Conservation (phyloP, 306 rosid genomes). For the Lablab purpureus region DNA sequence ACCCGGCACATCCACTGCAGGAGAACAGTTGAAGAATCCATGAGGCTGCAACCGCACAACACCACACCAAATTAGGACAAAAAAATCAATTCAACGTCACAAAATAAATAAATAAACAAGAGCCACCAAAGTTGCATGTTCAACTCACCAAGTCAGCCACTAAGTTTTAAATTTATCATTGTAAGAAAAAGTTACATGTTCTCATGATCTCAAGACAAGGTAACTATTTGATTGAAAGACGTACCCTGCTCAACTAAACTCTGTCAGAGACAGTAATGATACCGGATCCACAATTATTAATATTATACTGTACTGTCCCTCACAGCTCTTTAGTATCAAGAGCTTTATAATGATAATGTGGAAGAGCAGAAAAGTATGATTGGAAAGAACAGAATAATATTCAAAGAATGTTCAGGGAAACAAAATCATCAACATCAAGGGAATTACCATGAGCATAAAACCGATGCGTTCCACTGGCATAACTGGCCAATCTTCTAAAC, state of each 20-base stretch:
- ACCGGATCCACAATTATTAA: background rate
- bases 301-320: no score
- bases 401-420: background rate
- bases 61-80: slow-evolving; percentile 16
- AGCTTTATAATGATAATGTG: no score
- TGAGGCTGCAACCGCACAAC: slow-evolving; percentile 66
- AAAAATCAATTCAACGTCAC: background rate
- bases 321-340: no score
- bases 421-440: background rate
- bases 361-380: no score
- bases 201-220: background rate
- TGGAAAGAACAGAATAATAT: background rate
- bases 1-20: slow-evolving; percentile 75
- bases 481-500: slow-evolving; percentile 90
- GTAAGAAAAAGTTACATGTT: no score
- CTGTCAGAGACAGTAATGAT: background rate
- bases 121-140: background rate
- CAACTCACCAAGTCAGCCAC: no score
- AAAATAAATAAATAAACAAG: background rate
- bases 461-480: slow-evolving; percentile 91
- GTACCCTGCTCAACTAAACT: background rate
- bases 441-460: slow-evolving; percentile 72
- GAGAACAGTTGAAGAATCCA: slow-evolving; percentile 86
- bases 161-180: no score
- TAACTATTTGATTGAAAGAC: background rate